phyloP scores from a whole-genome alignment of 805 yeast genomes.

The Ogataea paradorogensis region DNA sequence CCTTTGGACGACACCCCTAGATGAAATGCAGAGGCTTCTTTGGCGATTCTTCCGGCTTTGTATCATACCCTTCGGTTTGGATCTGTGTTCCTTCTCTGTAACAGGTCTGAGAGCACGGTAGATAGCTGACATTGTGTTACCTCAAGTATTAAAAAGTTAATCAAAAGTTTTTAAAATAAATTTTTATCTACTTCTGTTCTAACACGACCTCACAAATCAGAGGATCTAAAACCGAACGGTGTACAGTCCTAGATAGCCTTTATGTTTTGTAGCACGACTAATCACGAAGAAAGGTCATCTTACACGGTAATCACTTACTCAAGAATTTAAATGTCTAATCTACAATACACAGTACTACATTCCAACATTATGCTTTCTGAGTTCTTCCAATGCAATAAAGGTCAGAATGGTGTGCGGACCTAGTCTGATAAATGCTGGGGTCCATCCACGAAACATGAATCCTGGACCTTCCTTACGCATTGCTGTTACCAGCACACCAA shows the following conservation, averaged over 20 bases:
- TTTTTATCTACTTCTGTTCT: neutral
- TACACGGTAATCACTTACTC: too few species aligned
- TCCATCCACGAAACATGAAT: conserved; percentile 89
- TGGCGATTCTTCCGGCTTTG: conserved; percentile 72
- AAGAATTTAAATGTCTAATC: neutral
- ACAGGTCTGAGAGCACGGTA: conserved; percentile 61
- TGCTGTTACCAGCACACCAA: conserved; percentile 50
- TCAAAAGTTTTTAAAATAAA: neutral
- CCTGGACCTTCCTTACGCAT: conserved; percentile 67
- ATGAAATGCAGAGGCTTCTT: conserved; percentile 82
- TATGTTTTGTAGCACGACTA: too few species aligned
- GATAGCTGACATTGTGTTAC: conserved; percentile 58
- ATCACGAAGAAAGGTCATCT: too few species aligned
- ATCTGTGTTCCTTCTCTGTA: conserved; percentile 24
- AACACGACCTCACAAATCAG: neutral
- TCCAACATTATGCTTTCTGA: conserved; percentile 39
- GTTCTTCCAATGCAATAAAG: conserved; percentile 64
- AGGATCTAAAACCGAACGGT: too few species aligned
- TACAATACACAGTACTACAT: conserved; percentile 10
- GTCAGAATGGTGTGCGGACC: conserved; percentile 81
- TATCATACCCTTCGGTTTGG: conserved; percentile 34
- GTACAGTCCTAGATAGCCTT: too few species aligned
- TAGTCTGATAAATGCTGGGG: conserved; percentile 79
- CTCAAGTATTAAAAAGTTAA: neutral
- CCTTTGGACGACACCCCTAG: conserved; percentile 92